A percentile compares a stretch with the other conserved stretches of the same genome.
Evolutionary conservation across 1,139 yeast genomes (phyloP).

Genomic region (Pichia sorboxylosa): DNA sequence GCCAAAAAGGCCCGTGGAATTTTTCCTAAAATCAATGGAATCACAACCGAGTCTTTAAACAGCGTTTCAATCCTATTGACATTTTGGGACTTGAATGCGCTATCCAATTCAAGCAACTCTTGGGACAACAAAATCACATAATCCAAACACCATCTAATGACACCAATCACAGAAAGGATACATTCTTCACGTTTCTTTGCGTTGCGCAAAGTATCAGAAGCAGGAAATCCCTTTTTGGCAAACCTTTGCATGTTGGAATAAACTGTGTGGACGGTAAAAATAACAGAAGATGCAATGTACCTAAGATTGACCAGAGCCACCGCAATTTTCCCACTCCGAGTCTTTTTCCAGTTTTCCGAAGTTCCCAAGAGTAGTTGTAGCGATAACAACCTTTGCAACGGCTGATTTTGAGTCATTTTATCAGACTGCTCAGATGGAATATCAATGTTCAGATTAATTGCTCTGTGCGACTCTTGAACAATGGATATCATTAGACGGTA

Average conservation of each 20-base stretch:
- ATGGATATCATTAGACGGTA: constrained; percentile 33
- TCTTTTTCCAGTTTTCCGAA: constrained; percentile 32
- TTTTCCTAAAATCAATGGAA: constrained; percentile 50
- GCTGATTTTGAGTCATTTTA: constrained; percentile 60
- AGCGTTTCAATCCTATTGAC: constrained; percentile 14
- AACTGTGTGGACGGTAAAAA: constrained; percentile 57
- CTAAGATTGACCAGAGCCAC: constrained; percentile 61
- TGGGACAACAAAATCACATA: constrained; percentile 55
- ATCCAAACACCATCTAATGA: constrained; percentile 71
- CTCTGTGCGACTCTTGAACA: constrained; percentile 53
- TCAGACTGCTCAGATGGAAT: constrained; percentile 59
- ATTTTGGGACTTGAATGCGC: constrained; percentile 17
- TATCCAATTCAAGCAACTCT: constrained; percentile 36
- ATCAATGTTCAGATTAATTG: constrained; percentile 59
- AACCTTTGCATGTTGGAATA: constrained; percentile 42
- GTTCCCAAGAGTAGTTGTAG: constrained; percentile 63
- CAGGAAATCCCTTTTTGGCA: constrained; percentile 22
- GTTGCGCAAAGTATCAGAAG: constrained; percentile 38
- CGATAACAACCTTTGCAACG: constrained; percentile 53
- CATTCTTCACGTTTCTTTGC: constrained; percentile 46
- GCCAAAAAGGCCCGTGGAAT: constrained; percentile 61
- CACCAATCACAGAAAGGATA: constrained; percentile 53
- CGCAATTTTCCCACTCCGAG: constrained; percentile 47
- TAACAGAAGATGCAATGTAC: constrained; percentile 60
- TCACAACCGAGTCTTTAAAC: constrained; percentile 24